Percentiles rank a stretch among this genome's conserved stretches.
phyloP scores from a whole-genome alignment of 2,329 filamentous ascomycete genomes.

The Beauveria bassiana region DNA sequence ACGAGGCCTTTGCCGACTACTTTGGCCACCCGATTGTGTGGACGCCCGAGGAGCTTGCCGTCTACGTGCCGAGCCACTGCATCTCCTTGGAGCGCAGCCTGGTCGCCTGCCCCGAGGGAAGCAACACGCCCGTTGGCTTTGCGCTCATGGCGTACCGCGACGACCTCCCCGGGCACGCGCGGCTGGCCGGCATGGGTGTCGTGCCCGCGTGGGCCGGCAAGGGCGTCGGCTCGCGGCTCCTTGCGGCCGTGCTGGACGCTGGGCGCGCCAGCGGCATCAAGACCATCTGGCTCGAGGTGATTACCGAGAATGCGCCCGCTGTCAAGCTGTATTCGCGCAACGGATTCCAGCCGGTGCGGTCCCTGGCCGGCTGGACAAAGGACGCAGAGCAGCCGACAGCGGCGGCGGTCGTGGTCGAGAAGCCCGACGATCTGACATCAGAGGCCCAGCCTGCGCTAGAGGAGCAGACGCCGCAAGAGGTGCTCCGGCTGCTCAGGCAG shows the following conservation, averaged over 20 bases:
- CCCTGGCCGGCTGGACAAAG: slow-evolving; percentile 14
- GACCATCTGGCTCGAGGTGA: slow-evolving; percentile 17
- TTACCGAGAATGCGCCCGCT: slow-evolving; percentile 14
- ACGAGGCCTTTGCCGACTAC: slow-evolving; percentile 14
- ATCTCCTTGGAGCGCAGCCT: slow-evolving; percentile 11
- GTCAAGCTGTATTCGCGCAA: slow-evolving; percentile 14
- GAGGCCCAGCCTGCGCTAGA: background rate
- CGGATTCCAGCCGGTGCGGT: slow-evolving; percentile 14
- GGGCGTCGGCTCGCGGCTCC: slow-evolving; percentile 13
- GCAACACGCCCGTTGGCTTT: slow-evolving; percentile 14
- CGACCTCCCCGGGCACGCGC: slow-evolving; percentile 14
- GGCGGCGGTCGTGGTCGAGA: background rate
- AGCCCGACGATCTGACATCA: background rate
- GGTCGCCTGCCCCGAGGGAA: slow-evolving; percentile 9
- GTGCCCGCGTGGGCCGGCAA: slow-evolving; percentile 13
- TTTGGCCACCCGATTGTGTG: slow-evolving; percentile 10
- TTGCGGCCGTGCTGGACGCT: slow-evolving; percentile 10
- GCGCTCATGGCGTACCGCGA: slow-evolving; percentile 15
- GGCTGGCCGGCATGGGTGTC: slow-evolving; percentile 17
- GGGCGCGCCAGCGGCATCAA: slow-evolving; percentile 11
- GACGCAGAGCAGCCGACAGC: background rate
- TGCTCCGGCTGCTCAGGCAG: slow-evolving; percentile 10
- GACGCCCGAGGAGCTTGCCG: slow-evolving; percentile 8
- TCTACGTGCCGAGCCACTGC: slow-evolving; percentile 7
- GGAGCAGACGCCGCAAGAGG: slow-evolving; percentile 12